Evolutionary conservation across 768 basidiomycete genomes (phyloP), one percentile per base, ranked within the genome.

Genomic region (Coprinopsis sp.): DNA sequence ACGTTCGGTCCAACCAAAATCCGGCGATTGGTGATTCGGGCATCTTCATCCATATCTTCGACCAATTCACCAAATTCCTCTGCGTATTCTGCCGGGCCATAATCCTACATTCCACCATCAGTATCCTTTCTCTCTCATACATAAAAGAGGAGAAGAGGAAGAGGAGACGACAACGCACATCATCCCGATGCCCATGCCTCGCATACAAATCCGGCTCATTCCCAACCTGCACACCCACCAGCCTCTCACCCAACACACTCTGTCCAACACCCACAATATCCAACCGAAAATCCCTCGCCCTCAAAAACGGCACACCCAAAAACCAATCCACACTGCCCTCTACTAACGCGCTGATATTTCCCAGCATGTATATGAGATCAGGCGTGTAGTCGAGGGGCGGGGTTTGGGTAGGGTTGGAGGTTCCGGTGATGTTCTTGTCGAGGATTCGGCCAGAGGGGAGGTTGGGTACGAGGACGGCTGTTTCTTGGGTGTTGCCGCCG

Each of bases 131-230:
- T n/a, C n/a, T n/a, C n/a, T n/a, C n/a, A n/a, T n/a, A n/a, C n/a
- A n/a, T n/a, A n/a, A n/a, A n/a, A n/a, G n/a, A n/a, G n/a, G n/a
- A 16, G 16, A 24, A 25, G 27, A 37, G 50, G 61, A 2, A 50
- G n/a, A 48, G 25, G 25, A 23, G 21, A 28, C 45, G 16, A 40
- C 39, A 25, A 44, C 62, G 8, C 33, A 39, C 34, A 12, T 12
- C 12, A 13, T 2, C 36, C 21, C 33, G 28, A 18, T 40, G 43
- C 3, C 37, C 45, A 19, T 64, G 71, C 59, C 57, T 49, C 8
- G 70, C 64, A 52, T 83, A 91, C 52, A 88, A 74, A 67, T 91
- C 87, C 13, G 87, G 87, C 63, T 90, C 87, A 58, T 90, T 88
- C 2, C 81, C 86, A 1, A 80, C 76, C 58, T 87, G 82, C 6